Percentiles rank a stretch among this genome's conserved stretches.
Conservation (phyloP, 179 eudicot species). For the Silene coronaria region DNA sequence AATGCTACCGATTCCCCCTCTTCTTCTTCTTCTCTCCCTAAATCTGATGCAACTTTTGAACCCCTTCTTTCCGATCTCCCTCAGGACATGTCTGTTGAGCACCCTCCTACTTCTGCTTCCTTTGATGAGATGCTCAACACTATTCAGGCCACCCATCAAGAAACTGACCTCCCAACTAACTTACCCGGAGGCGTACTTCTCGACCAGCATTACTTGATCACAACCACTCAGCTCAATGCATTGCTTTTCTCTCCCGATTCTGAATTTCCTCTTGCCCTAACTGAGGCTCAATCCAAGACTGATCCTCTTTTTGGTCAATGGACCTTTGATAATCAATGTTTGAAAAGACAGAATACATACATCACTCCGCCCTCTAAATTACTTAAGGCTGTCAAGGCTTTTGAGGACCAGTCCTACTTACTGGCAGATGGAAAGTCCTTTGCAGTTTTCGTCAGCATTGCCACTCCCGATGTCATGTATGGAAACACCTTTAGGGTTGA, state of each 20-base stretch:
- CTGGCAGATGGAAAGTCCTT: constrained; percentile 67
- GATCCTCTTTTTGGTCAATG: constrained; percentile 58
- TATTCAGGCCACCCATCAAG: constrained; percentile 52
- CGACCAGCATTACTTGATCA: constrained; percentile 51
- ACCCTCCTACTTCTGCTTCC: constrained; percentile 33
- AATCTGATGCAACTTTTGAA: constrained; percentile 33
- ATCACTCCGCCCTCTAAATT: constrained; percentile 59
- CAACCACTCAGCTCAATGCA: constrained; percentile 58
- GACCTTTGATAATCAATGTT: constrained; percentile 48
- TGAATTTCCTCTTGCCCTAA: constrained; percentile 32
- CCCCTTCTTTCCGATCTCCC: constrained; percentile 27
- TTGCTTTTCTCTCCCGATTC: constrained; percentile 75
- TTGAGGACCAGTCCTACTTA: constrained; percentile 75
- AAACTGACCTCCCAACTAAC: constrained; percentile 53
- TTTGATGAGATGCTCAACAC: constrained; percentile 59
- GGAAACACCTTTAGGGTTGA: constrained; percentile 68
- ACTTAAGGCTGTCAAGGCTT: constrained; percentile 67
- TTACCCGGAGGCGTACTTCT: constrained; percentile 65
- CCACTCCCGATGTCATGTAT: constrained; percentile 90
- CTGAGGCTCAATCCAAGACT: constrained; percentile 55
- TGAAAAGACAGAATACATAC: constrained; percentile 58
- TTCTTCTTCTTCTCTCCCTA: constrained; percentile 35
- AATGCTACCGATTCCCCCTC: constrained; percentile 28
- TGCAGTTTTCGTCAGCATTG: constrained; percentile 56
- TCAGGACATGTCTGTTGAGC: constrained; percentile 37